phyloP scores from a whole-genome alignment of 148 eudicot genomes.

The Talinum fruticosum region DNA sequence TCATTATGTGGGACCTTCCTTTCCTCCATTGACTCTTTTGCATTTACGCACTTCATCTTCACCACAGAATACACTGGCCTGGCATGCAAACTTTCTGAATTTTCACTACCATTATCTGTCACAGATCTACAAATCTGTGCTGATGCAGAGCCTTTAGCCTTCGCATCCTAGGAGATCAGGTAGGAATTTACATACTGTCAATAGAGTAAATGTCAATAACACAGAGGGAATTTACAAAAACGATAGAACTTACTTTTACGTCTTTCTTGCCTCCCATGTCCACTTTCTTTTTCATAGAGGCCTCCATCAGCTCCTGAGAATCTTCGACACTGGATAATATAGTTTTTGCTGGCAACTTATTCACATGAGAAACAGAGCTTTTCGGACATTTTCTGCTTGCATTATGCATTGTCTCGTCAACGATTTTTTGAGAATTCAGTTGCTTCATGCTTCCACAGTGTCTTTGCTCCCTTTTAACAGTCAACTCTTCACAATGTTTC shows the following conservation, averaged over 20 bases:
- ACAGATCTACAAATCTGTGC: conserved; percentile 4
- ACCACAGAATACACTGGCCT: not conserved
- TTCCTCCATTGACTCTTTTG: not conserved
- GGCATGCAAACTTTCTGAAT: not conserved
- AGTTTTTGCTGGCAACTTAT: not conserved
- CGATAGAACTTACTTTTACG: conserved; percentile 24
- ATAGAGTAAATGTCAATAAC: not conserved
- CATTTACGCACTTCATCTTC: conserved; percentile 7
- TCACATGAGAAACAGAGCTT: not conserved
- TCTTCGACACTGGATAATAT: not conserved
- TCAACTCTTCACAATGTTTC: conserved; percentile 3
- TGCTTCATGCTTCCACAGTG: conserved; percentile 15
- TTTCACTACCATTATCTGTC: conserved; percentile 21
- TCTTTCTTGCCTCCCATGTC: conserved; percentile 7
- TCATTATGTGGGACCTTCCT: not conserved
- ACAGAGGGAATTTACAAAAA: not conserved
- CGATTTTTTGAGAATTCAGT: not conserved
- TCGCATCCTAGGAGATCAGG: conserved; percentile 17
- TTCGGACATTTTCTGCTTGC: not conserved
- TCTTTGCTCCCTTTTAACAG: conserved; percentile 14
- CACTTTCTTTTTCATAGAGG: not conserved
- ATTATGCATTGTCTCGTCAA: not conserved
- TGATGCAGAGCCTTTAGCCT: conserved; percentile 13
- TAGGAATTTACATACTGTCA: too few species aligned
- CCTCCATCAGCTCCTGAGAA: conserved; percentile 8